Evolutionary conservation across 2,329 filamentous ascomycete species (phyloP).

Genomic region (Cordyceps militaris): DNA sequence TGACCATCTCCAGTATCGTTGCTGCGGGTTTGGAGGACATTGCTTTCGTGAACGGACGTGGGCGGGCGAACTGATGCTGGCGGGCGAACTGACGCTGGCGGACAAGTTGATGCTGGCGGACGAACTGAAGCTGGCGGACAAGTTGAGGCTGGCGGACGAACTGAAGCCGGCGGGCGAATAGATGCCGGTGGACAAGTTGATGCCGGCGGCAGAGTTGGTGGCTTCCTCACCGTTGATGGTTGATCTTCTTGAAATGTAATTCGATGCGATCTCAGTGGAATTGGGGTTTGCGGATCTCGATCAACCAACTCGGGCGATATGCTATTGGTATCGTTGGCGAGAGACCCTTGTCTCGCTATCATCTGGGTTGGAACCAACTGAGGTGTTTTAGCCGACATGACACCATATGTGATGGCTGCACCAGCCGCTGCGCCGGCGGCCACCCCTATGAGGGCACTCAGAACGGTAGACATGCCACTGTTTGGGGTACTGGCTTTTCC

Average conservation of each 20-base stretch:
- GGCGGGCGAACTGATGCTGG: neutral
- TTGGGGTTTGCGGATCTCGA: neutral
- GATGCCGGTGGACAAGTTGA: neutral
- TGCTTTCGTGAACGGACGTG: neutral
- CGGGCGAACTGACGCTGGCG: neutral
- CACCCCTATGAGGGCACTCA: constrained; percentile 59
- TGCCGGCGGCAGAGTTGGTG: neutral
- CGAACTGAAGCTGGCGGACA: neutral
- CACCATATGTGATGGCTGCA: constrained; percentile 58
- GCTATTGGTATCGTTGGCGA: neutral
- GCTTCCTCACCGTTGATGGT: neutral
- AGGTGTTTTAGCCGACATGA: constrained; percentile 34
- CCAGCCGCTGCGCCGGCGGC: constrained; percentile 60
- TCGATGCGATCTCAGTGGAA: neutral
- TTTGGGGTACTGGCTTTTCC: neutral
- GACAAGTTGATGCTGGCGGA: neutral
- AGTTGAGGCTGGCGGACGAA: neutral
- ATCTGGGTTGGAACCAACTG: constrained; percentile 27
- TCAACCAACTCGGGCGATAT: neutral
- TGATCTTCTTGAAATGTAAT: constrained; percentile 3
- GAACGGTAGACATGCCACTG: constrained; percentile 41
- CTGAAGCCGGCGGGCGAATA: neutral
- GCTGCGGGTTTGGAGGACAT: neutral
- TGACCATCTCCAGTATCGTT: neutral
- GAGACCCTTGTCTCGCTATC: constrained; percentile 36